Evolutionary conservation across 495 filamentous ascomycete genomes (phyloP).

Genomic region (Annulohypoxylon stygium): DNA sequence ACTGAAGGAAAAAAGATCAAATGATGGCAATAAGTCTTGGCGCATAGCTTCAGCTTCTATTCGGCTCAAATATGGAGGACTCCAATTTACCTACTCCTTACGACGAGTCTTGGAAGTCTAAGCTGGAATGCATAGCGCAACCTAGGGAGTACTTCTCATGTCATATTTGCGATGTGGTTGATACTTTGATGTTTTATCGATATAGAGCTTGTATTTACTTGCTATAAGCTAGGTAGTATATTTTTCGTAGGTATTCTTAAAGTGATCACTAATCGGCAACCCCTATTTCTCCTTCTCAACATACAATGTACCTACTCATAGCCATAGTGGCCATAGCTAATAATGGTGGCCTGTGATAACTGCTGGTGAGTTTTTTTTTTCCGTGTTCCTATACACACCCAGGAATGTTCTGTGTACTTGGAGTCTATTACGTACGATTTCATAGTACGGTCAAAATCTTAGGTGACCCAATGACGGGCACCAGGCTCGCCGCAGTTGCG

Average conservation of each 20-base stretch:
- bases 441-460: neutral
- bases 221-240: neutral
- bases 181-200: neutral
- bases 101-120: neutral
- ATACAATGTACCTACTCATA: neutral
- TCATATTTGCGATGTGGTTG: neutral
- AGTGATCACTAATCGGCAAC: neutral
- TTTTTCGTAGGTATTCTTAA: neutral
- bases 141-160: neutral
- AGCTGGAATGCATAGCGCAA: neutral
- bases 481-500: constrained; percentile 34
- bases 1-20: neutral
- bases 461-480: constrained; percentile 20
- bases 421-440: neutral
- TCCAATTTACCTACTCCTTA: neutral
- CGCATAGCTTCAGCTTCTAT: neutral
- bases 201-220: neutral
- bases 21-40: neutral
- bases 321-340: neutral
- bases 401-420: neutral
- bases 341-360: neutral
- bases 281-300: constrained; percentile 2
- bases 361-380: neutral
- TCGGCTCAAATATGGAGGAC: neutral
- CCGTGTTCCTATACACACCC: neutral